Evolutionary conservation across 2,329 filamentous ascomycete genomes (phyloP).

Genomic region (Aspergillus sp.): DNA sequence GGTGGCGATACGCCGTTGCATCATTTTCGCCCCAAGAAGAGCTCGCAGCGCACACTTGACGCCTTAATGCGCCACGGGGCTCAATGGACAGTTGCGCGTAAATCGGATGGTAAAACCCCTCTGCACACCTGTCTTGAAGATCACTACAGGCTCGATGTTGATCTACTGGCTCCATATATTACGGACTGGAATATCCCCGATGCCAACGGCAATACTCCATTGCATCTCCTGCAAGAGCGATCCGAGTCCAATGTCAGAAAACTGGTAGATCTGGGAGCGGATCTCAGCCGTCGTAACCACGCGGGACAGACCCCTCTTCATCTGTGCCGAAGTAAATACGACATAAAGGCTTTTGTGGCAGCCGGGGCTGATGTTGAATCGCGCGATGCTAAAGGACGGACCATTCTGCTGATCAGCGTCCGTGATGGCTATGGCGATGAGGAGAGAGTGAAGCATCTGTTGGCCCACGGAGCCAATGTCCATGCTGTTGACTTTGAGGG

Average conservation of each 20-base stretch:
- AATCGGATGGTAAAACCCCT: background rate
- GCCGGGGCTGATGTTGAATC: background rate
- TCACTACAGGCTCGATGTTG: background rate
- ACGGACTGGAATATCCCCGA: background rate
- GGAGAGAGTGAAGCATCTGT: background rate
- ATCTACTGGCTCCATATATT: background rate
- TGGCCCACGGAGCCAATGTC: background rate
- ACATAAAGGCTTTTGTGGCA: background rate
- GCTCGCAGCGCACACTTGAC: background rate
- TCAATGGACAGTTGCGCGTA: background rate
- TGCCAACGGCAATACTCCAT: background rate
- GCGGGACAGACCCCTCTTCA: background rate
- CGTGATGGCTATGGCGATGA: background rate
- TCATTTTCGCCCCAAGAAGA: background rate
- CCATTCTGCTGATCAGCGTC: background rate
- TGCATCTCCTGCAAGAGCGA: background rate
- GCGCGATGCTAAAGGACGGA: background rate
- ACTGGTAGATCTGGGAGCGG: background rate
- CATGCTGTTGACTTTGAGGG: background rate
- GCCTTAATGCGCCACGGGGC: background rate
- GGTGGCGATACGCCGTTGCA: background rate
- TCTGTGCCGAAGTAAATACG: background rate
- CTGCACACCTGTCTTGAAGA: background rate
- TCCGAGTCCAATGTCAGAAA: background rate
- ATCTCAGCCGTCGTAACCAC: background rate